phyloP scores from a whole-genome alignment of 2,329 filamentous ascomycete genomes.

The Diplodia scrobiculata region DNA sequence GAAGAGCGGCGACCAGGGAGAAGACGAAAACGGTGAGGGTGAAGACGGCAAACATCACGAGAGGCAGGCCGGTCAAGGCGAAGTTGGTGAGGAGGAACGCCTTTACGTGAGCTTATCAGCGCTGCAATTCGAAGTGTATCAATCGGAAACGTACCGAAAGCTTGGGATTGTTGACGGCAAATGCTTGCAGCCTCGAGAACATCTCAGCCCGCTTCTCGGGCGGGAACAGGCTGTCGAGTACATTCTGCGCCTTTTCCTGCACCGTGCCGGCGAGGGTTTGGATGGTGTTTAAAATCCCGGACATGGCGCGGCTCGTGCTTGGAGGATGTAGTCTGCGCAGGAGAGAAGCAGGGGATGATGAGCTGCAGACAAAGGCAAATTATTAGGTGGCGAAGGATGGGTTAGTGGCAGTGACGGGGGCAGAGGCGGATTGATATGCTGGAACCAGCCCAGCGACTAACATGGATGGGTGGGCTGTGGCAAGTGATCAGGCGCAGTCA shows the following conservation, averaged over 20 bases:
- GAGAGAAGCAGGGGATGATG: conserved; percentile 8
- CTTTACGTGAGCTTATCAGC: conserved; percentile 46
- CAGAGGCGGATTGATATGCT: neutral
- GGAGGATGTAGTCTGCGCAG: neutral
- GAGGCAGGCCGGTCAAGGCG: conserved; percentile 65
- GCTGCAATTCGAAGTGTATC: neutral
- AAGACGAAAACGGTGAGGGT: conserved; percentile 63
- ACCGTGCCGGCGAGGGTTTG: conserved; percentile 32
- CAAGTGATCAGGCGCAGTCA: neutral
- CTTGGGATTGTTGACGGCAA: conserved; percentile 66
- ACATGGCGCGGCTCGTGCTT: conserved; percentile 33
- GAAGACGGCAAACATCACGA: conserved; percentile 70
- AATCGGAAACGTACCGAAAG: conserved; percentile 61
- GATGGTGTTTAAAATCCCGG: conserved; percentile 36
- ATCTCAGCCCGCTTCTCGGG: conserved; percentile 62
- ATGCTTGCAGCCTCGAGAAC: conserved; percentile 56
- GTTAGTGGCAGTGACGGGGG: neutral
- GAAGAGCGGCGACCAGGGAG: conserved; percentile 61
- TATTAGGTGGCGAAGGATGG: neutral
- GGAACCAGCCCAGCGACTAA: conserved; percentile 5
- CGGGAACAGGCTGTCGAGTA: conserved; percentile 59
- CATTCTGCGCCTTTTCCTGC: conserved; percentile 37
- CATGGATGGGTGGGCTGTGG: conserved; percentile 7
- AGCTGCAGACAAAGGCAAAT: neutral
- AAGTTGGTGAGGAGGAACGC: conserved; percentile 68